These are phyloP conservation scores for Golubevia pallescens DNA, from an alignment of 1,284 basidiomycete species.

Conservation along the genomic window DNA sequence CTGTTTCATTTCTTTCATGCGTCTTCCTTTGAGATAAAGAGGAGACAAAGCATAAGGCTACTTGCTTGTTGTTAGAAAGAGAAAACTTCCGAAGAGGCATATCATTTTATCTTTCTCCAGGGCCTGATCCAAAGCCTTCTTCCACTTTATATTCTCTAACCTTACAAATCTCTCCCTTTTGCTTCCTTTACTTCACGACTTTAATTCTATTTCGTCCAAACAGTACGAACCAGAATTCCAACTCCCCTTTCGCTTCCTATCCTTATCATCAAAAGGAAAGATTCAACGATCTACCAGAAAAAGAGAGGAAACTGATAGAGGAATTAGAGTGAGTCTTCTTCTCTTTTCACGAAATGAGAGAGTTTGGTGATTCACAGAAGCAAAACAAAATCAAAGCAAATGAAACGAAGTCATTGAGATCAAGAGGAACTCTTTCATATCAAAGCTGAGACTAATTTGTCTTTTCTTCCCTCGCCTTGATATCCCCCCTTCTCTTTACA, in stretches of 20 bases:
- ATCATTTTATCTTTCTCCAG: conserved; percentile 9
- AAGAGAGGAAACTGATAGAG: conserved; percentile 43
- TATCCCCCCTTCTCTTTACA: no score
- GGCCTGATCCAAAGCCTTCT: no score
- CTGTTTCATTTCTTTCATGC: conserved; percentile 4
- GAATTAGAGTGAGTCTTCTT: conserved; percentile 37
- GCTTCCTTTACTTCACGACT: conserved; percentile 9
- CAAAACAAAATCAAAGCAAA: no score
- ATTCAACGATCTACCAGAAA: conserved; percentile 58
- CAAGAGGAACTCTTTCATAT: neutral
- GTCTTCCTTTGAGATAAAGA: neutral
- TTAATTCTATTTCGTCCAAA: conserved; percentile 18
- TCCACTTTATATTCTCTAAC: no score
- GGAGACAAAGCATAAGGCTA: neutral
- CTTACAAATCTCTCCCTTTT: no score
- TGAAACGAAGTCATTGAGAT: no score
- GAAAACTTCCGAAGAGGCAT: neutral
- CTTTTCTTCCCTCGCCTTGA: neutral
- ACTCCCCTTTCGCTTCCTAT: conserved; percentile 38
- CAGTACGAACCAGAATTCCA: conserved; percentile 10
- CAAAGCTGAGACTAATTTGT: neutral
- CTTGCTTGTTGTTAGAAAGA: neutral
- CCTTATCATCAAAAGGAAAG: conserved; percentile 54
- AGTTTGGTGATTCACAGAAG: no score
- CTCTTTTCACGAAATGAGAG: no score